Base-by-base conservation (phyloP, 2,329 filamentous ascomycete species). In the Dactylellina leptospora region DNA sequence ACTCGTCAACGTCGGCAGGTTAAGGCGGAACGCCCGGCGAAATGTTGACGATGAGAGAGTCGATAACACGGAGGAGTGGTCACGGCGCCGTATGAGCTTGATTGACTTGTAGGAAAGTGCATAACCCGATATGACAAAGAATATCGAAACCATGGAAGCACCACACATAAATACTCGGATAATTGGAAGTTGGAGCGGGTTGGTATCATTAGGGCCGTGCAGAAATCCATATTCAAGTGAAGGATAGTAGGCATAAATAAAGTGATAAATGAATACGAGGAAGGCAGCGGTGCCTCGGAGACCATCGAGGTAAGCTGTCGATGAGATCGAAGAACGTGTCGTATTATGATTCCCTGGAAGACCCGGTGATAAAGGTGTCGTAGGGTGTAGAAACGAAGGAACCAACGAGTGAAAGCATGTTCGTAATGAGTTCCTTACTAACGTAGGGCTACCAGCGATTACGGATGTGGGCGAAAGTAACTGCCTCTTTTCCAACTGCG, bases 91-190 rank as follows among this genome's bases (percentile, higher is more conserved):
- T 8, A 85, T 81, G 4, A 84, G 78, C 8, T 77, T 78, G 56
- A 86, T 72, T 0, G 84, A 81, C 74, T 84, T 84, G n/a, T 82
- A 77, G 1, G 84, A 82, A 8, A 87, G 79, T 4, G 84, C 85
- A 73, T 86, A 87, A 71, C 85, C 85, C 0, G 85, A 86, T 59
- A 86, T 83, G 75, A 86, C 82, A 77, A 85, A 86, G 76, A 87
- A 86, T 9, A 81, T 80, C 4, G 84, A 81, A 0, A 87, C 85
- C 36, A 81, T 80, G 1, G 80, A 78, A 3, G 76, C 75, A 0
- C 79, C 80, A 0, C 78, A 77, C 38, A 81, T 76, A 22, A 78
- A 51, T 2, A 82, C 72, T 0, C 80, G 80, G 42, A 82, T 55
- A 2, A 81, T 76, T 0, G 81, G 80, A 13, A 81, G 75, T 69